These are phyloP conservation scores for Pisolithus microcarpus DNA, from an alignment of 768 basidiomycete species.

Conservation along the genomic window DNA sequence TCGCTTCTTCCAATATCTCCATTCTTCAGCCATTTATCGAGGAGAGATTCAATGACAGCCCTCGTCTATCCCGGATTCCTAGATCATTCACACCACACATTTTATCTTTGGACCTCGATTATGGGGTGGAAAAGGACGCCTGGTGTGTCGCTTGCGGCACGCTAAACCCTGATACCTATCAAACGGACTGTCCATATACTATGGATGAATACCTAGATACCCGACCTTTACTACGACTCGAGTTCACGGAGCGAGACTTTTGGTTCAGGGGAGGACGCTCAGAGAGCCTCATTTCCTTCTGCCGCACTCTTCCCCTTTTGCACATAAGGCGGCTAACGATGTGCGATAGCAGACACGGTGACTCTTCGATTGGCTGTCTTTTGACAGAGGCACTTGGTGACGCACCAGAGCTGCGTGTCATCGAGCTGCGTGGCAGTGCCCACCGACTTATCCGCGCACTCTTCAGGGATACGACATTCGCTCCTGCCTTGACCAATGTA, in stretches of 20 bases:
- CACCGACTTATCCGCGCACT: conserved; percentile 6
- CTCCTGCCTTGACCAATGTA: conserved; percentile 11
- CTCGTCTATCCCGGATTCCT: not conserved
- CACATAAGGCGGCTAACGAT: conserved; percentile 9
- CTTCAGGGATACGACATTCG: conserved; percentile 4
- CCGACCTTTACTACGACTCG: conserved; percentile 13
- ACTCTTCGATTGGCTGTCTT: conserved; percentile 6
- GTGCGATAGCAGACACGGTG: conserved; percentile 2
- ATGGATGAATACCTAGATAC: conserved; percentile 1
- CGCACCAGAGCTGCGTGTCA: conserved; percentile 8
- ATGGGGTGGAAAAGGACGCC: not conserved
- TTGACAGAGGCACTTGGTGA: conserved; percentile 14
- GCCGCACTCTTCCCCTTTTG: conserved; percentile 8
- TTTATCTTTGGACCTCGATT: not conserved
- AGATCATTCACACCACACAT: not conserved
- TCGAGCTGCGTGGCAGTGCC: conserved; percentile 7
- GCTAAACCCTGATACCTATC: not conserved
- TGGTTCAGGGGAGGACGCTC: conserved; percentile 2
- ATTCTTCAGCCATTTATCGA: not conserved
- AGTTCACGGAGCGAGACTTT: not conserved
- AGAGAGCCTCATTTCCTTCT: conserved; percentile 11
- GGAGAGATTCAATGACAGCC: not conserved
- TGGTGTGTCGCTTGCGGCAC: not conserved
- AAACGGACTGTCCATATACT: not conserved
- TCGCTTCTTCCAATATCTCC: not conserved